Conservation (phyloP, 2,329 filamentous ascomycete species). For the Rhinocladiella similis region DNA sequence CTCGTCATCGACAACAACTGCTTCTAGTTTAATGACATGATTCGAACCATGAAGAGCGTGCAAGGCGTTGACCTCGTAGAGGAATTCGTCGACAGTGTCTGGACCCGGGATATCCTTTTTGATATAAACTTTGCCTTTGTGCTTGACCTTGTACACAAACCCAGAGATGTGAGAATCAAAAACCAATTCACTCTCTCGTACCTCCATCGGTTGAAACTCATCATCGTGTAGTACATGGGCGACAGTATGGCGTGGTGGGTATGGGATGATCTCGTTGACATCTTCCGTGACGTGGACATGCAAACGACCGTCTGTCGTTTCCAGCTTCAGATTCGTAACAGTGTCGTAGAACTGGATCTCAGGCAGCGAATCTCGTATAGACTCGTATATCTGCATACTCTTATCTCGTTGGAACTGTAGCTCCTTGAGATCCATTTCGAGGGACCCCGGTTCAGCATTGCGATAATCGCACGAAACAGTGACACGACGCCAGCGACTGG, state of each 20-base stretch:
- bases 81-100: conserved; percentile 91
- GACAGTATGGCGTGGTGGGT: conserved; percentile 72
- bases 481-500: conserved; percentile 78
- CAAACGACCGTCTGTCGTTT: conserved; percentile 82
- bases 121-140: conserved; percentile 70
- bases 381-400: conserved; percentile 88
- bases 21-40: conserved; percentile 83
- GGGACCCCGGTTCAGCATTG: conserved; percentile 72
- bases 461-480: conserved; percentile 95
- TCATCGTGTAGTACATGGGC: conserved; percentile 60
- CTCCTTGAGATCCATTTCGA: conserved; percentile 78
- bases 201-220: conserved; percentile 50
- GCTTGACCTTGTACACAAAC: conserved; percentile 90
- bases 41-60: conserved; percentile 69
- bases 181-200: conserved; percentile 72
- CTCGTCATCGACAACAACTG: conserved; percentile 79
- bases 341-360: conserved; percentile 96
- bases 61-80: conserved; percentile 97
- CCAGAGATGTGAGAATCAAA: conserved; percentile 95
- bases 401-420: conserved; percentile 88
- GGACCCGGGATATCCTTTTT: conserved; percentile 98
- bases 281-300: conserved; percentile 99
- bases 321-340: conserved; percentile 91
- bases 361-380: conserved; percentile 85
- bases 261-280: conserved; percentile 88